Evolutionary conservation across 441 rosid species (phyloP).

Genomic region (Cnidoscolus chayamansa): DNA sequence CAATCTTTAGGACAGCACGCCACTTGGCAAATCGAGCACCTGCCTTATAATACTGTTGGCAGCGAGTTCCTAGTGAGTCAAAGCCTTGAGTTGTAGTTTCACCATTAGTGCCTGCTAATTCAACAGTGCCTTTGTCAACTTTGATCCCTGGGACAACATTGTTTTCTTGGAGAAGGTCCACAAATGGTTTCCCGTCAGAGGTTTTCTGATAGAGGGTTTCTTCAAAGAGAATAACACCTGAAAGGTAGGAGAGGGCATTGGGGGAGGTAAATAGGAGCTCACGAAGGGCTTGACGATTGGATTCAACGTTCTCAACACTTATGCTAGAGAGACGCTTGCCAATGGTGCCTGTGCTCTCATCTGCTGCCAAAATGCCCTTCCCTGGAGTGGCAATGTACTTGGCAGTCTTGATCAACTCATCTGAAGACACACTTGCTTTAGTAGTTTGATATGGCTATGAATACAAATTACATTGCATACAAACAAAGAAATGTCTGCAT

Average conservation of each 20-base stretch:
- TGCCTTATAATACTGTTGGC: constrained; percentile 84
- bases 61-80: constrained; percentile 73
- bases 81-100: constrained; percentile 96
- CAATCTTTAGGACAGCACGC: constrained; percentile 92
- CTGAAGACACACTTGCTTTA: constrained; percentile 31
- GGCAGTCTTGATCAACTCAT: constrained; percentile 86
- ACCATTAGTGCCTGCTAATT: constrained; percentile 73
- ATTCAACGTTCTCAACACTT: constrained; percentile 80
- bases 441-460: no score
- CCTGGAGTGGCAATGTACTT: constrained; percentile 92
- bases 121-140: constrained; percentile 92
- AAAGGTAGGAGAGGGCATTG: constrained; percentile 59
- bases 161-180: constrained; percentile 71
- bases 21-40: constrained; percentile 91
- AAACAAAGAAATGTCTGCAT: no score
- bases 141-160: constrained; percentile 76
- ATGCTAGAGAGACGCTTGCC: constrained; percentile 91
- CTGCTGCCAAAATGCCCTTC: constrained; percentile 91
- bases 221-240: constrained; percentile 91
- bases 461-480: no score
- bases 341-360: constrained; percentile 95
- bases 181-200: constrained; percentile 69
- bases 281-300: constrained; percentile 90
- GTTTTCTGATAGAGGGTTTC: constrained; percentile 92
- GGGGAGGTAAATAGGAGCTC: constrained; percentile 87